Evolutionary conservation across 2,329 filamentous ascomycete species (phyloP), one percentile per base, ranked within the genome.

Genomic region (Exophiala lecanii-corni): DNA sequence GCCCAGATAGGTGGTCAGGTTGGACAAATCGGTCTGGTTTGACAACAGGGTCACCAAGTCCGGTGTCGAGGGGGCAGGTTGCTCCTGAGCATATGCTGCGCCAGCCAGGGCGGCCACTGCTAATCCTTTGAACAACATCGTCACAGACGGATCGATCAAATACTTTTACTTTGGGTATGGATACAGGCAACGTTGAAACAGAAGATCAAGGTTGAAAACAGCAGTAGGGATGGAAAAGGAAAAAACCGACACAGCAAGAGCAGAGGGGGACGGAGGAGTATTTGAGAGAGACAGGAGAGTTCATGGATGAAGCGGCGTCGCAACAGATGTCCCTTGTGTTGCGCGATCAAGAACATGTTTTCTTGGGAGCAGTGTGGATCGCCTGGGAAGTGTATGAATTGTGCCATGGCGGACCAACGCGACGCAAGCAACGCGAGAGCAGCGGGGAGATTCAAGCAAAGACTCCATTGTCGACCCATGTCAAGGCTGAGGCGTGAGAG

Each of bases 121-220:
- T 34, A 55, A 36, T 9, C 36, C 32, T 41, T 55, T 55, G 51
- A 54, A 45, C 45, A 55, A 49, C 56, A 57, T 58, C 15, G n/a
- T 58, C 38, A 37, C 10, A n/a, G 32, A 36, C 9, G 21, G 16
- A 6, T 40, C 4, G 9, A n/a, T 12, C 12, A 15, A 40, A 32
- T 32, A 9, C 5, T 17, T 35, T 7, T 35, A 10, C 19, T n/a
- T 19, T 33, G 23, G 23, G 17, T 9, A 4, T 17, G 9, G 33
- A 32, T 12, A 32, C n/a, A 16, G n/a, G 25, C n/a, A 9, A 13
- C 12, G n/a, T 13, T 32, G 30, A 16, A 13, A 32, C 12, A 13
- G n/a, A 16, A 35, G 6, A 17, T 4, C 16, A 13, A 33, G 30
- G 30, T n/a, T 12, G 13, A 26, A 23, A 17, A 38, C 5, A 36